Evolutionary conservation across 139 green algal species (phyloP).

Genomic region (Zygnema cylindricum): DNA sequence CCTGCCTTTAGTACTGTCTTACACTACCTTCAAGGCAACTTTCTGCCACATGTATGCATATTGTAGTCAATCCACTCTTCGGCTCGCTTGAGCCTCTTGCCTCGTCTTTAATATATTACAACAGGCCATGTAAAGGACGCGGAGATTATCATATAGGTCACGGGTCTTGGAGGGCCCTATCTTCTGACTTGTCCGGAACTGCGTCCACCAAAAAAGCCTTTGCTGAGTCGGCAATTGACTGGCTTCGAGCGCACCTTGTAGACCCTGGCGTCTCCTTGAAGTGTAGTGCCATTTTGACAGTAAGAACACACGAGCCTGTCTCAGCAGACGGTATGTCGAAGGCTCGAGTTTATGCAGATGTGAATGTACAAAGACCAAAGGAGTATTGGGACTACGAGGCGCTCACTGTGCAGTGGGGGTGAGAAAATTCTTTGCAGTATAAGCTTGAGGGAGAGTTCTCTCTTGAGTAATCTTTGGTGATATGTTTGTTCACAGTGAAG

Average conservation of each 20-base stretch:
- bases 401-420: conserved; percentile 81
- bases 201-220: too few relatives aligned
- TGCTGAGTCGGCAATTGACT: neutral
- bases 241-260: neutral
- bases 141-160: too few relatives aligned
- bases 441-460: too few relatives aligned
- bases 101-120: neutral
- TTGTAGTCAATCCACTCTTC: neutral
- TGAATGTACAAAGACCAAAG: conserved; percentile 79
- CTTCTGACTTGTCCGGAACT: too few relatives aligned
- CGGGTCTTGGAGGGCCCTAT: too few relatives aligned
- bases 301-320: neutral
- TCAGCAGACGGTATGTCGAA: conserved; percentile 41
- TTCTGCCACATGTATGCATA: neutral
- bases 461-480: too few relatives aligned
- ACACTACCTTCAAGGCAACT: too few relatives aligned
- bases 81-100: neutral
- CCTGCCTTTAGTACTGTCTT: too few relatives aligned
- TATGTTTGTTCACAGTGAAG: too few relatives aligned
- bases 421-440: too few relatives aligned
- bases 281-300: neutral
- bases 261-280: neutral
- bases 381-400: conserved; percentile 97
- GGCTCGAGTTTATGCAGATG: conserved; percentile 80
- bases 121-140: neutral